Base-by-base conservation (phyloP, 2,329 filamentous ascomycete genomes). In the Pseudocercospora pini-densiflorae region DNA sequence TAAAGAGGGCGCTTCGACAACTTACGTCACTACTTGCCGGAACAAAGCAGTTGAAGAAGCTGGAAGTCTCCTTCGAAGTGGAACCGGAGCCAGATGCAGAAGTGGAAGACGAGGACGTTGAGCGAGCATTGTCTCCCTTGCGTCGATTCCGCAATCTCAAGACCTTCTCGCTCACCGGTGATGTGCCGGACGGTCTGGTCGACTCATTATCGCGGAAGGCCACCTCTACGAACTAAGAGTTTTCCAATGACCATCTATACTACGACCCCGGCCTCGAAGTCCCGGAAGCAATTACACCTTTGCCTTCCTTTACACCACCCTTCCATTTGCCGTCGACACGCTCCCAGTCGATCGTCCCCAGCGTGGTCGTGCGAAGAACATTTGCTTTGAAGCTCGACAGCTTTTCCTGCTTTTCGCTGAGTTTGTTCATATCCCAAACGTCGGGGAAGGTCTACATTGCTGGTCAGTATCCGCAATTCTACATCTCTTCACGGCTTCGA, bases 311-410 rank as follows among this genome's bases (percentile, higher is more conserved):
- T 5, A 71, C 72, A 40, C 75, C 75, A n/a, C 76, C 75, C 8
- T 66, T 63, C 77, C 77, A 78, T 54, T 73, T 73, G 14, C 71
- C 73, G 40, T 73, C 68, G 36, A 76, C 74, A 59, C 71, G 76
- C 55, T 73, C 69, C 76, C 77, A 79, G 7, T 77, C 75, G 27
- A 79, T 72, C 16, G 74, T 72, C 9, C 74, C 76, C 31, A 79
- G 73, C 23, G 68, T 75, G 4, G 71, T 74, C 7, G 76, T 77
- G 14, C 78, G 74, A 61, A 81, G 67, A 16, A 81, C 73, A 51
- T 75, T 79, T 10, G 75, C 78, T 65, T 77, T 78, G 73, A 81
- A 78, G 59, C 70, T 74, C 27, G 73, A 71, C 33, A 81, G 68
- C 47, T 79, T 79, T 12, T 71, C 70, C 51, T 77, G 78, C 57